Conservation (phyloP, 257 asterid species). For the Forsythia suspensa region DNA sequence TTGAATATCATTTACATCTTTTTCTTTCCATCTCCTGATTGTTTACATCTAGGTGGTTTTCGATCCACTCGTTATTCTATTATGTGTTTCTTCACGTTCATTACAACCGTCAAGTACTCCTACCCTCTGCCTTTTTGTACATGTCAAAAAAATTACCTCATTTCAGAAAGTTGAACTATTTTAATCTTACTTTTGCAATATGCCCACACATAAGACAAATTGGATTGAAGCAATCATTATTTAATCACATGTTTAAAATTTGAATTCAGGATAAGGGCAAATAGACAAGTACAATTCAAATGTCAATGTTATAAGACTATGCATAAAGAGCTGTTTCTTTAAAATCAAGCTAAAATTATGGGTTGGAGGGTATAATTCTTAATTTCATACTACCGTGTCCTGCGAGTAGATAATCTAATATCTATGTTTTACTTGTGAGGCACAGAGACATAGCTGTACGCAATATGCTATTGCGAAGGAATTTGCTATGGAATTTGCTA, state of each 20-base stretch:
- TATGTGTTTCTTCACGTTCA: background rate
- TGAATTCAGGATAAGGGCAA: background rate
- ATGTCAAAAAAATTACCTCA: background rate
- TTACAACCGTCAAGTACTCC: background rate
- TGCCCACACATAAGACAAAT: background rate
- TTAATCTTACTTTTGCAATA: background rate
- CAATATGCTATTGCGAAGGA: background rate
- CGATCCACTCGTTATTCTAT: background rate
- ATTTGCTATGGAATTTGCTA: background rate
- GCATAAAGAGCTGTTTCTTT: background rate
- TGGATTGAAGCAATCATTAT: background rate
- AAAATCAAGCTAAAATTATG: background rate
- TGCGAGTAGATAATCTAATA: background rate
- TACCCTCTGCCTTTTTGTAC: background rate
- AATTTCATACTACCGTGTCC: background rate
- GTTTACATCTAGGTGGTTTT: background rate
- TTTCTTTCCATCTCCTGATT: background rate
- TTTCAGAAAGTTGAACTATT: background rate
- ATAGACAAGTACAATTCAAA: background rate
- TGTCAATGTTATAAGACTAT: background rate
- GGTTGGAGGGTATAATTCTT: background rate
- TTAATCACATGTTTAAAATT: background rate
- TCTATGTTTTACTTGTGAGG: background rate
- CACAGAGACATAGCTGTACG: background rate
- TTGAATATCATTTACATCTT: background rate